Conservation (phyloP, 106 monocot species). For the Dactylorhiza incarnata region DNA sequence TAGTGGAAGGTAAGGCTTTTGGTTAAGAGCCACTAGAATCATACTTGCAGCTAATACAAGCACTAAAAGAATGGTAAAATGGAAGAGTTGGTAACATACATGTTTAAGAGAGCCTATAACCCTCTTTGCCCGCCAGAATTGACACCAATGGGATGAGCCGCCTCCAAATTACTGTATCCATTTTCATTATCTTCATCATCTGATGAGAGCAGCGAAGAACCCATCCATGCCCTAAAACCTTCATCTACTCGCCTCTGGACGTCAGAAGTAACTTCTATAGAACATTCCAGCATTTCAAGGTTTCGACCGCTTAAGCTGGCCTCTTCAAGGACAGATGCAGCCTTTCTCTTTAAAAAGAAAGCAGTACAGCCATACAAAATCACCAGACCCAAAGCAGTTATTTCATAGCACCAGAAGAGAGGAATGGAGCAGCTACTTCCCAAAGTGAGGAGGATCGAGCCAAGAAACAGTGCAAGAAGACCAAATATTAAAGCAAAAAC, state of each 20-base stretch:
- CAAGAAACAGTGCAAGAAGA: slow-evolving; percentile 78
- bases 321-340: slow-evolving; percentile 46
- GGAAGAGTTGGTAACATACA: slow-evolving; percentile 2
- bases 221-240: slow-evolving; percentile 94
- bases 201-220: slow-evolving; percentile 81
- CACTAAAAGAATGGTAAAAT: neutral
- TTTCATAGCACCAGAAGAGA: slow-evolving; percentile 93
- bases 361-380: slow-evolving; percentile 69
- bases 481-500: slow-evolving; percentile 74
- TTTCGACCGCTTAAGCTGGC: slow-evolving; percentile 30
- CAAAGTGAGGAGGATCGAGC: slow-evolving; percentile 78
- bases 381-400: slow-evolving; percentile 71
- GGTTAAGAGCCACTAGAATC: neutral
- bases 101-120: slow-evolving; percentile 3
- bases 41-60: neutral
- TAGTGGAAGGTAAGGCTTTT: too few species aligned
- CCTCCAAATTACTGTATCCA: slow-evolving; percentile 40
- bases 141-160: slow-evolving; percentile 10
- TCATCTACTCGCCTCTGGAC: slow-evolving; percentile 70
- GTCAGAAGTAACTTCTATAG: slow-evolving; percentile 44
- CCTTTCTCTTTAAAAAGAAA: slow-evolving; percentile 71
- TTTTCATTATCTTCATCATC: slow-evolving; percentile 76
- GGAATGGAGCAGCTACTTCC: slow-evolving; percentile 80
- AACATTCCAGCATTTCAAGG: slow-evolving; percentile 65
- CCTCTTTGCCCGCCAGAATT: slow-evolving; percentile 11